Base-by-base conservation (phyloP, 331 rosid species). In the Saraca asoca region DNA sequence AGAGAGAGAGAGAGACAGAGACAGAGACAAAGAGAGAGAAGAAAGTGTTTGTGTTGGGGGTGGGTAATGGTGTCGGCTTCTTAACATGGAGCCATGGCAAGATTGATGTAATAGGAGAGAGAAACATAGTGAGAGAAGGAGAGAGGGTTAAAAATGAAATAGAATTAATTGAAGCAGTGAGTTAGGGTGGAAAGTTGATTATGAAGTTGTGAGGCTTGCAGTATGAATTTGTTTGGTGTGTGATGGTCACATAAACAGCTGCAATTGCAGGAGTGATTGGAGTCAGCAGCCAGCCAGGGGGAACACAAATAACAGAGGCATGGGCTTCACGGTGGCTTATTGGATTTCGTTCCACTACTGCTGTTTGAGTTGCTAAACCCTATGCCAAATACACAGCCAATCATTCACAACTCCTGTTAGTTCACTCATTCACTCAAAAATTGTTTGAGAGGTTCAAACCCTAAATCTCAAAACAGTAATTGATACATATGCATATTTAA, bases 11-110 rank as follows among this genome's bases (percentile, higher is more conserved):
- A 24, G 31, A 24, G n/a, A n/a, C n/a, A n/a, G 31, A 24, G 31
- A 24, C 31, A 24, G 3, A 24, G 31, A 24, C 31, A 24, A 24
- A 3, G 31, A 24, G 31, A 24, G 3, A 24, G 31, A 44, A 51
- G 57, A 2, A 2, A 49, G 14, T 29, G 68, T 8, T 4, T 48
- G 39, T 17, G 45, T 43, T 66, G 69, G 74, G 67, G 75, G 79
- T 62, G 68, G 80, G 72, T 81, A 70, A 64, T 62, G 71, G 39
- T 83, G 95, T 88, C 83, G 86, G 88, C 79, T 79, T 77, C 72
- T 72, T 14, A 53, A 67, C 31, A 78, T 43, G 65, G 55, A 51
- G 62, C 77, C 76, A 52, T 39, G 5, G 7, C 66, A 75, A 17
- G 24, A 10, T 60, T 65, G 59, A 69, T 41, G 20, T 39, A 50